These are phyloP conservation scores for Entelexis sorbosivorans DNA, from an alignment of 1,139 yeast genomes.

Conservation along the genomic window DNA sequence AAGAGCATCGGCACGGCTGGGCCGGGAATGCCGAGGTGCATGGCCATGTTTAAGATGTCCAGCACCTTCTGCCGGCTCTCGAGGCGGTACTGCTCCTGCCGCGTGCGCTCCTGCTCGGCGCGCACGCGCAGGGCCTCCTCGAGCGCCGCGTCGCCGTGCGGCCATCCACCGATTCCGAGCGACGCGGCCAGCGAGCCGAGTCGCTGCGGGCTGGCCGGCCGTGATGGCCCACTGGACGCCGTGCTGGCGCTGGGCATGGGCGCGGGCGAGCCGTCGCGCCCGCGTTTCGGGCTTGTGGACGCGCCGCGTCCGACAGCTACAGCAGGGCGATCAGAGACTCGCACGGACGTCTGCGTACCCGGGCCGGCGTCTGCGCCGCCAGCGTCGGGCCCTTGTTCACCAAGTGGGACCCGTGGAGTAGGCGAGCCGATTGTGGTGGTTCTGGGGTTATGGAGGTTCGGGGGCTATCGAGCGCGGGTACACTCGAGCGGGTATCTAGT, in stretches of 20 bases:
- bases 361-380: background rate
- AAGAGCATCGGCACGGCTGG: constrained; percentile 43
- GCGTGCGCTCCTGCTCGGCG: constrained; percentile 71
- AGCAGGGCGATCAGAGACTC: background rate
- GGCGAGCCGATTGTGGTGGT: background rate
- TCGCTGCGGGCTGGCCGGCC: background rate
- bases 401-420: background rate
- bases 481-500: background rate
- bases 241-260: background rate
- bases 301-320: background rate
- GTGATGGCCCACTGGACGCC: background rate
- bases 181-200: constrained; percentile 28
- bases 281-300: background rate
- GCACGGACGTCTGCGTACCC: background rate
- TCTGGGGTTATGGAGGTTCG: background rate
- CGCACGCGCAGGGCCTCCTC: constrained; percentile 53
- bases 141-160: constrained; percentile 52
- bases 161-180: constrained; percentile 51
- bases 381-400: constrained; percentile 2
- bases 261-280: constrained; percentile 1
- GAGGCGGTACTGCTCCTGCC: constrained; percentile 63
- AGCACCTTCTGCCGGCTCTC: constrained; percentile 54
- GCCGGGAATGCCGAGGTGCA: constrained; percentile 55
- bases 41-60: constrained; percentile 52
- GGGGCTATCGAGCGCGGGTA: background rate